phyloP scores from a whole-genome alignment of 2,329 filamentous ascomycete genomes.

The Cercospora citrullina region DNA sequence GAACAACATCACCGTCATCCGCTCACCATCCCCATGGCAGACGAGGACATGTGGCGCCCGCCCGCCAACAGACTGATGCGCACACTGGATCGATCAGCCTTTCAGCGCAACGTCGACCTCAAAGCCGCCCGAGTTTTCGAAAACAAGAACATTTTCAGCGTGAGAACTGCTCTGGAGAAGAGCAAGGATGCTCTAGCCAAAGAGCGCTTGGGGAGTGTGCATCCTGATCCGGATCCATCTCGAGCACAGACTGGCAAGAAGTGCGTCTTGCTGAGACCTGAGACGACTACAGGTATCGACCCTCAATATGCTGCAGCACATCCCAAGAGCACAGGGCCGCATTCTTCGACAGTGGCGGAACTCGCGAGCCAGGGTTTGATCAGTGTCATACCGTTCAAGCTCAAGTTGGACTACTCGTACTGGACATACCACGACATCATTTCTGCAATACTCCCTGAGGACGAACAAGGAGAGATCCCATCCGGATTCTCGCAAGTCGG shows the following conservation, averaged over 20 bases:
- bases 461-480: slow-evolving; percentile 76
- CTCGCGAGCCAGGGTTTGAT: slow-evolving; percentile 69
- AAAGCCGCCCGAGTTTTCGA: slow-evolving; percentile 78
- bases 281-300: slow-evolving; percentile 39
- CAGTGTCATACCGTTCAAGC: slow-evolving; percentile 70
- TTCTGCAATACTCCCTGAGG: slow-evolving; percentile 74
- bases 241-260: slow-evolving; percentile 50
- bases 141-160: slow-evolving; percentile 69
- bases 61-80: slow-evolving; percentile 78
- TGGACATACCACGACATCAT: slow-evolving; percentile 90
- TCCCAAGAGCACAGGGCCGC: slow-evolving; percentile 57
- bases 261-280: slow-evolving; percentile 50
- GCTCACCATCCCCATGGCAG: slow-evolving; percentile 26
- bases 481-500: slow-evolving; percentile 85
- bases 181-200: slow-evolving; percentile 66
- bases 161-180: slow-evolving; percentile 65
- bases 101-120: slow-evolving; percentile 72
- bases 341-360: slow-evolving; percentile 69
- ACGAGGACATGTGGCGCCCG: slow-evolving; percentile 66
- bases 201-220: slow-evolving; percentile 64
- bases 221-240: slow-evolving; percentile 59
- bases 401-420: slow-evolving; percentile 78
- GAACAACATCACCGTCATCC: background rate
- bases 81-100: slow-evolving; percentile 79
- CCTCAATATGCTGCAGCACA: background rate